Base-by-base conservation (phyloP, 2,329 filamentous ascomycete species). In the Fusarium anguioides region DNA sequence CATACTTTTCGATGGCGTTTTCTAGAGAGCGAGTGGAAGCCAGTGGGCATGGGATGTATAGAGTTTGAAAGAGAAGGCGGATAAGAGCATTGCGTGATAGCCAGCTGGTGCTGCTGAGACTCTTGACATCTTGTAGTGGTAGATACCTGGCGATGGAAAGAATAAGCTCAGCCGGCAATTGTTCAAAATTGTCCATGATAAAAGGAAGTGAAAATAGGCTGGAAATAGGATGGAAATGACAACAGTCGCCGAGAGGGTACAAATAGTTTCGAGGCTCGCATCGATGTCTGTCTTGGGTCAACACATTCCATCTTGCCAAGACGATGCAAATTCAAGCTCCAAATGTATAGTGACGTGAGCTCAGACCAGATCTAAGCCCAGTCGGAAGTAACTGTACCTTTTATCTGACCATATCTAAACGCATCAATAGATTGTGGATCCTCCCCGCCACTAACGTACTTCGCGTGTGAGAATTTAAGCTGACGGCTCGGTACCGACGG, bases 401-500 rank as follows among this genome's bases (percentile, higher is more conserved):
- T 8, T 4, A 1, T n/a, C 6, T 14, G 18, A 1, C 5, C 10
- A 11, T 6, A 0, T 14, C 33, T 20, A 21, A 49, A 27, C 46
- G 5, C 15, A n/a, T 40, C 33, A 21, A 8, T 27, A 27, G 33
- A 15, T n/a, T 27, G 46, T 49, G 46, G 46, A n/a, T 23, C 18
- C 11, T 6, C 5, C 24, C 9, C 14, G 33, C 46, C 33, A 49
- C 33, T 10, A 14, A 27, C 9, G 5, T n/a, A 26, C 46, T n/a
- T 41, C 7, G 46, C 33, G 8, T 21, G 33, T 41, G 8, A 41
- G 46, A 41, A 27, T 49, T 49, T 27, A 49, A 49, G 23, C 31
- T 26, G 31, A 20, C 14, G 17, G 5, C n/a, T 33, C 31, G 31
- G 31, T 33, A n/a, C 31, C 31, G 45, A 48, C 45, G 23, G 46